Base-by-base conservation (phyloP, 1,284 basidiomycete species). In the Termitomyces sp. region DNA sequence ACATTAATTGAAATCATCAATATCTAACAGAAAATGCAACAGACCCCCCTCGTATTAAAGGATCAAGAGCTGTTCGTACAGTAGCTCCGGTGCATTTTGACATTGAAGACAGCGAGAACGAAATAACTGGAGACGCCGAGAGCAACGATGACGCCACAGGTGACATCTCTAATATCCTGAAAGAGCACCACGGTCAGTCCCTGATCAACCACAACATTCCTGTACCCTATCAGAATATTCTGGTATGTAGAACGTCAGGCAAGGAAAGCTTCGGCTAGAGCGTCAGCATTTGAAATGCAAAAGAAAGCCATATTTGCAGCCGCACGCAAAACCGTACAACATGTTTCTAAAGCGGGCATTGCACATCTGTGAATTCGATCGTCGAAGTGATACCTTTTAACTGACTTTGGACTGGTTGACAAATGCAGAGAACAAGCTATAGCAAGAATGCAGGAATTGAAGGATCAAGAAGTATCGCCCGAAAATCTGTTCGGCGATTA, bases 251-350 rank as follows among this genome's bases (percentile, higher is more conserved):
- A 58, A 13, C 45, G 57, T 34, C 60, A 61, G 38, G 47, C 53
- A 13, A 64, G 57, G 44, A 65, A 59, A 21, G 24, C 44, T 11
- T 49, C 53, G 1, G 37, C 52, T 9, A 52, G 53, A 35, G 50
- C 57, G 7, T 55, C 55, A 33, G 31, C 54, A 4, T 64, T 64
- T 45, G 58, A 63, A 14, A 47, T 50, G 24, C 60, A 63, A 28
- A 68, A 67, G 48, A 60, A 59, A 21, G 60, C 57, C 14, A 51
- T 69, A 30, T 71, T 68, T 50, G 56, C 61, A 10, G 58, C 63
- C 19, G 66, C 67, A 11, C 64, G 68, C 33, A 62, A 63, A 43
- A 61, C 54, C 24, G 60, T 59, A 0, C 63, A 63, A 50, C 63
- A 65, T 21, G 45, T 68, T 8, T 64, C 63, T 3, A 58, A 55